Percentiles rank a stretch among this genome's conserved stretches.
These are phyloP conservation scores for Straminergon stramineum DNA, from an alignment of 225 moss, liverwort and hornwort species.

Conservation along the genomic window DNA sequence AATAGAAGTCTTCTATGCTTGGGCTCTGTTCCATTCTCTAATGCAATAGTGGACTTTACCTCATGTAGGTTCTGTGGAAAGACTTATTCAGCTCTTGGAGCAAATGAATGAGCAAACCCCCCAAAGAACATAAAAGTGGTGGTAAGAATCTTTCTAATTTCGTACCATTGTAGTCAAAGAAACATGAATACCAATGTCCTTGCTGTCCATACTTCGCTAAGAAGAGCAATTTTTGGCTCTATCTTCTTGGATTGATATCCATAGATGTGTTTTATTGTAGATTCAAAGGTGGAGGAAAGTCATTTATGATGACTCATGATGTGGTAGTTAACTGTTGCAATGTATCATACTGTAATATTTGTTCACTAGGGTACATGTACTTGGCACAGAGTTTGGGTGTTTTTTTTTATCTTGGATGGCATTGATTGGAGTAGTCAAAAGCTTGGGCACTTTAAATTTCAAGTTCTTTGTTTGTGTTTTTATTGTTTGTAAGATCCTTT, in stretches of 20 bases:
- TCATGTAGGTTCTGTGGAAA: conserved; percentile 75
- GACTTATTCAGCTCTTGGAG: conserved; percentile 65
- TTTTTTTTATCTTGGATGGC: background rate
- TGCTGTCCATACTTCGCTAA: background rate
- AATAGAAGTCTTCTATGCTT: background rate
- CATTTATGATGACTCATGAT: conserved; percentile 65
- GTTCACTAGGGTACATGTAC: background rate
- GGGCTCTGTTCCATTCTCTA: background rate
- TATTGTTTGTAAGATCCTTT: background rate
- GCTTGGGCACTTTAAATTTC: background rate
- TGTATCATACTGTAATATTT: background rate
- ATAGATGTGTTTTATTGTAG: background rate
- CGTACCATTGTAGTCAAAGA: background rate
- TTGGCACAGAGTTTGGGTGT: background rate
- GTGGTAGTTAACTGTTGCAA: background rate
- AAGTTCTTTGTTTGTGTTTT: background rate
- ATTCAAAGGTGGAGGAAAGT: conserved; percentile 82
- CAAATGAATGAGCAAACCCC: conserved; percentile 91
- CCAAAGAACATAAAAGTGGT: conserved; percentile 80
- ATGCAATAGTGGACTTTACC: background rate
- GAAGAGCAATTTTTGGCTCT: background rate
- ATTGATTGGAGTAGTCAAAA: background rate
- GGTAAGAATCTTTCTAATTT: conserved; percentile 17
- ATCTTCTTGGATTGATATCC: background rate
- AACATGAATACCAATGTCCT: background rate